Evolutionary conservation across 495 filamentous ascomycete species (phyloP).

Genomic region (Margaritispora aquatica): DNA sequence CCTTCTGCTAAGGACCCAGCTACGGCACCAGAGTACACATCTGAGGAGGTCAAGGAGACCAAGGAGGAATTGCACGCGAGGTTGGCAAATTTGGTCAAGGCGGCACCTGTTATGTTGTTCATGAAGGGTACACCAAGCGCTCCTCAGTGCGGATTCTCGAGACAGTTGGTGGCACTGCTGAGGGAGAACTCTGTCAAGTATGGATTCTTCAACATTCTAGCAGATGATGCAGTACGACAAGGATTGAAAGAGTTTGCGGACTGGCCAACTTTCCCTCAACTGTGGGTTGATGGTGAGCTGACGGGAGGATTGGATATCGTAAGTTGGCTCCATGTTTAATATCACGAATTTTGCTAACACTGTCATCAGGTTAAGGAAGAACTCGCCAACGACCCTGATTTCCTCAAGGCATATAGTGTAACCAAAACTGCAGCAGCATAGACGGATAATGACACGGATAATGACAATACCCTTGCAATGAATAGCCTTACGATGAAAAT

Average conservation of each 20-base stretch:
- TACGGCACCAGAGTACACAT: slow-evolving; percentile 30
- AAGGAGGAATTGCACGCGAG: slow-evolving; percentile 77
- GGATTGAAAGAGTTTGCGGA: slow-evolving; percentile 92
- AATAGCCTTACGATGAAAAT: neutral
- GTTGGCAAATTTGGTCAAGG: slow-evolving; percentile 76
- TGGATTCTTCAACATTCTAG: slow-evolving; percentile 98
- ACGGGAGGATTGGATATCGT: slow-evolving; percentile 77
- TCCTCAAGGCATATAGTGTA: slow-evolving; percentile 63
- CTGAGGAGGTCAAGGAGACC: slow-evolving; percentile 45
- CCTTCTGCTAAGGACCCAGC: slow-evolving; percentile 39
- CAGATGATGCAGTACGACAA: slow-evolving; percentile 95
- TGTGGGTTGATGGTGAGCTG: slow-evolving; percentile 40
- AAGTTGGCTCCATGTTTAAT: slow-evolving; percentile 39
- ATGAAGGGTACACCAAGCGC: slow-evolving; percentile 98
- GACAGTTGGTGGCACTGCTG: slow-evolving; percentile 78
- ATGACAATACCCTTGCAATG: too few relatives aligned
- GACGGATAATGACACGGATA: neutral
- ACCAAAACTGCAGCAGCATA: slow-evolving; percentile 25
- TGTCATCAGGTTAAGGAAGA: slow-evolving; percentile 51
- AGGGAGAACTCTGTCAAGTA: slow-evolving; percentile 88
- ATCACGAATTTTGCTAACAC: neutral
- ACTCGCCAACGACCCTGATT: slow-evolving; percentile 60
- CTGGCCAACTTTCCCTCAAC: slow-evolving; percentile 78
- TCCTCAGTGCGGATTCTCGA: slow-evolving; percentile 92
- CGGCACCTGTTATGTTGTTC: slow-evolving; percentile 95